Percentiles rank a stretch among this genome's conserved stretches.
Conservation (phyloP, 306 rosid species). For the Styphnolobium japonicum region DNA sequence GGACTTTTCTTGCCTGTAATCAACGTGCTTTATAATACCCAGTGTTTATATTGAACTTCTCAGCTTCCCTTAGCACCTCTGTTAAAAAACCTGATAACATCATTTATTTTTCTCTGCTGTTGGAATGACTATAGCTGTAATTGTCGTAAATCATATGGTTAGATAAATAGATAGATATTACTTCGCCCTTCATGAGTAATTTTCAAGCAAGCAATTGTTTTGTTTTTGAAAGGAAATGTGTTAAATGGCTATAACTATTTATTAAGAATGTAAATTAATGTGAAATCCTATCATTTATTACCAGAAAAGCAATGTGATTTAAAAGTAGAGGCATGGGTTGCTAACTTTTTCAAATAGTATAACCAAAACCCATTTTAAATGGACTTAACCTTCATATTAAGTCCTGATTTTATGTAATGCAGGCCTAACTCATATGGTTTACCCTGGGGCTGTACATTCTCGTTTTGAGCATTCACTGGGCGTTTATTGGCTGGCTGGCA, state of each 20-base stretch:
- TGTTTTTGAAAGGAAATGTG: background rate
- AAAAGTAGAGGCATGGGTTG: background rate
- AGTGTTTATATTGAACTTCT: background rate
- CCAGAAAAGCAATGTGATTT: background rate
- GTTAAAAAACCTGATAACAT: background rate
- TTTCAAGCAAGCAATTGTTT: background rate
- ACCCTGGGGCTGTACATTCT: conserved; percentile 57
- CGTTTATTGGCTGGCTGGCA: conserved; percentile 56
- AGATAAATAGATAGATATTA: background rate
- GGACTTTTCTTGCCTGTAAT: background rate
- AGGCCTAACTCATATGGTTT: conserved; percentile 51
- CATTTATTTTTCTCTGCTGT: background rate
- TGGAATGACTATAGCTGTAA: background rate
- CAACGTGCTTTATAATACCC: background rate
- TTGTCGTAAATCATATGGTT: background rate
- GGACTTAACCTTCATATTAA: background rate
- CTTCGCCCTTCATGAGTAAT: background rate
- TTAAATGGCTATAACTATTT: background rate
- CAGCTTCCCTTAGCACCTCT: background rate
- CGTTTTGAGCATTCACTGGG: conserved; percentile 59
- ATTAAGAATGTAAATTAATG: background rate
- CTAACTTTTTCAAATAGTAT: background rate
- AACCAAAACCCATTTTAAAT: background rate
- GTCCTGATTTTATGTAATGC: conserved; percentile 6
- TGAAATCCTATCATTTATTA: background rate